Percentiles rank a stretch among this genome's conserved stretches.
phyloP scores from a whole-genome alignment of 257 asterid genomes.

The Nicotiana paniculata region DNA sequence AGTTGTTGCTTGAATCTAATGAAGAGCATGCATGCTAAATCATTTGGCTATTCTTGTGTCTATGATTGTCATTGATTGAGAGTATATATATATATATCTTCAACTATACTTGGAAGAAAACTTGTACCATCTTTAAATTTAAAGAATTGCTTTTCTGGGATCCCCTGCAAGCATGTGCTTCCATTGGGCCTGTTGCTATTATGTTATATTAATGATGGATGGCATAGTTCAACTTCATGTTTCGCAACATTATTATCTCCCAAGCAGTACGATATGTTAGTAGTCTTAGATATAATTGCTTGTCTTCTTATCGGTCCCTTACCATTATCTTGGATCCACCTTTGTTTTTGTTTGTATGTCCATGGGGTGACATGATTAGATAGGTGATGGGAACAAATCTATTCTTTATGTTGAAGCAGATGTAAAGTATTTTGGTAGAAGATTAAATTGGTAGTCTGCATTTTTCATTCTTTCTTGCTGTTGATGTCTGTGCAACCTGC shows the following conservation, averaged over 20 bases:
- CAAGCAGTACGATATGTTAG: not conserved
- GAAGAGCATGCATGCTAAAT: not conserved
- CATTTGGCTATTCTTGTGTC: not conserved
- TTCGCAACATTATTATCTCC: not conserved
- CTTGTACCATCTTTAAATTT: not conserved
- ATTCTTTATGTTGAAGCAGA: not conserved
- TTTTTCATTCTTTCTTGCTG: no score
- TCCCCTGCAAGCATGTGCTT: not conserved
- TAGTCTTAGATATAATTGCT: not conserved
- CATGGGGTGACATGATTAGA: not conserved
- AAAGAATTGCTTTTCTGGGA: not conserved
- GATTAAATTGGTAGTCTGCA: not conserved
- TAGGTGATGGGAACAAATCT: not conserved
- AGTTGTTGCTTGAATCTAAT: not conserved
- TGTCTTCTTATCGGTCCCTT: not conserved
- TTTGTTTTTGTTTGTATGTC: not conserved
- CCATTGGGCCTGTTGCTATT: not conserved
- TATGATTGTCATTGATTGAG: not conserved
- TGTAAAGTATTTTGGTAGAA: not conserved
- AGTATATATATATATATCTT: not conserved
- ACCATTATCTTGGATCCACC: not conserved
- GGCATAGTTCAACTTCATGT: not conserved
- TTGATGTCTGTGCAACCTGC: not conserved
- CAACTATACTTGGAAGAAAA: not conserved
- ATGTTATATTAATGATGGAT: not conserved